phyloP scores from a whole-genome alignment of 1,139 yeast species.

The Protomyces gravidus region DNA sequence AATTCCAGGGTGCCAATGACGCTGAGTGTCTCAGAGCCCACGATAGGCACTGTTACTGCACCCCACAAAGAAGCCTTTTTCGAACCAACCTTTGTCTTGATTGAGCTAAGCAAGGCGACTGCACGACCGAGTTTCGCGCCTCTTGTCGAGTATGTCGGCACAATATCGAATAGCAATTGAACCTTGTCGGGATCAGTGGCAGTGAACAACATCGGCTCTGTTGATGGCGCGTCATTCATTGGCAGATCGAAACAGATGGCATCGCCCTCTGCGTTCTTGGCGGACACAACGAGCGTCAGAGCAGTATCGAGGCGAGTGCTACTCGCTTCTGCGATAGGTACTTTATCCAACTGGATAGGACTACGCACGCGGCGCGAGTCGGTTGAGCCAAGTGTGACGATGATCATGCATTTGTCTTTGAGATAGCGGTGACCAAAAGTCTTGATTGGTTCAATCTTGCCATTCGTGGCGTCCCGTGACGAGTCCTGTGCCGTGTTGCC shows the following conservation, averaged over 20 bases:
- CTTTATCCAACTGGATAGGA: slow-evolving; percentile 68
- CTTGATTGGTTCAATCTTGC: slow-evolving; percentile 46
- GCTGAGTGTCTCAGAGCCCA: slow-evolving; percentile 67
- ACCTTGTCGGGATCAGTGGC: slow-evolving; percentile 51
- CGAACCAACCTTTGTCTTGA: slow-evolving; percentile 65
- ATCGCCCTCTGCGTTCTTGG: slow-evolving; percentile 53
- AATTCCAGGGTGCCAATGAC: slow-evolving; percentile 73
- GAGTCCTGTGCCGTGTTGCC: slow-evolving; percentile 7
- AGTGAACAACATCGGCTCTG: slow-evolving; percentile 78
- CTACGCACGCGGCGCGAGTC: slow-evolving; percentile 59
- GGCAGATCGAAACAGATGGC: slow-evolving; percentile 76
- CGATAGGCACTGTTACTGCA: slow-evolving; percentile 67
- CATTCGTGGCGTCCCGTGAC: background rate
- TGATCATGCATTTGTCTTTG: slow-evolving; percentile 58
- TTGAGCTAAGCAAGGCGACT: slow-evolving; percentile 64
- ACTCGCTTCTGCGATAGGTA: slow-evolving; percentile 69
- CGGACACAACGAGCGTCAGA: slow-evolving; percentile 65
- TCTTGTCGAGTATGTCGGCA: slow-evolving; percentile 76
- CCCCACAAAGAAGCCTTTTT: slow-evolving; percentile 65
- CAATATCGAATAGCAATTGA: slow-evolving; percentile 74
- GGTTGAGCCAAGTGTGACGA: slow-evolving; percentile 81
- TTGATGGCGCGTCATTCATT: slow-evolving; percentile 67
- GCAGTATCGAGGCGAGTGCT: slow-evolving; percentile 86
- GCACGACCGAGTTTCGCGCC: slow-evolving; percentile 69
- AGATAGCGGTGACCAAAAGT: slow-evolving; percentile 84